These are phyloP conservation scores for Wickerhamomyces canadensis DNA, from an alignment of 805 yeast genomes.

Conservation along the genomic window DNA sequence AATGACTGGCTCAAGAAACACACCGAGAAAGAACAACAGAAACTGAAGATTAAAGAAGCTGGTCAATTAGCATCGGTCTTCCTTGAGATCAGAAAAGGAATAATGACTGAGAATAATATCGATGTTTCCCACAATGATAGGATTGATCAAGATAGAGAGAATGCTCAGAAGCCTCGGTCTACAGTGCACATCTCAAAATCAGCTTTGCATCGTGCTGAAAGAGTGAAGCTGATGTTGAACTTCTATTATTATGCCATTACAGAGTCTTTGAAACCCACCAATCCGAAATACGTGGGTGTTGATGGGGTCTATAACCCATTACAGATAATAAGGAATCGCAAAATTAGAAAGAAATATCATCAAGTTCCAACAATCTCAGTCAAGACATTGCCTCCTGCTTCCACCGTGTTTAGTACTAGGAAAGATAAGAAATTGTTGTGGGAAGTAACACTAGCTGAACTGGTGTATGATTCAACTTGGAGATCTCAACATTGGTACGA, in stretches of 20 bases:
- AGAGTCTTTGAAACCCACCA: constrained; percentile 14
- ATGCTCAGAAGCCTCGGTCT: too few relatives aligned
- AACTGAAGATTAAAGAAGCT: constrained; percentile 24
- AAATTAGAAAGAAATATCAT: constrained; percentile 45
- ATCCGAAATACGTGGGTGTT: constrained; percentile 32
- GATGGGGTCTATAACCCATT: constrained; percentile 77
- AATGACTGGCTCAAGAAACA: too few relatives aligned
- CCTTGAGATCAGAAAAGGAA: constrained; percentile 36
- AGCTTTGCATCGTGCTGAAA: constrained; percentile 42
- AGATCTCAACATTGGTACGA: constrained; percentile 50
- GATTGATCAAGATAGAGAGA: constrained; percentile 17
- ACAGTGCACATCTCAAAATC: constrained; percentile 23
- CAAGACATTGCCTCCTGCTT: constrained; percentile 54
- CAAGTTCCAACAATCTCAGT: constrained; percentile 41
- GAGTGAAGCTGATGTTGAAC: constrained; percentile 36
- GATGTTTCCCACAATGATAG: constrained; percentile 22
- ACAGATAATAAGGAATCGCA: constrained; percentile 73
- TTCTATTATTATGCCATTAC: constrained; percentile 20
- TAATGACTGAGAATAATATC: constrained; percentile 38
- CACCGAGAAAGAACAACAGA: constrained; percentile 8
- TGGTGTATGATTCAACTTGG: constrained; percentile 54
- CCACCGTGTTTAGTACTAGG: constrained; percentile 51
- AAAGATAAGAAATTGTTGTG: constrained; percentile 47
- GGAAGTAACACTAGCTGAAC: constrained; percentile 61
- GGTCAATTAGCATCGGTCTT: constrained; percentile 35